Percentiles rank a stretch among this genome's conserved stretches.
These are phyloP conservation scores for Paecilomyces sp. DNA, from an alignment of 2,329 filamentous ascomycete genomes.

Conservation along the genomic window DNA sequence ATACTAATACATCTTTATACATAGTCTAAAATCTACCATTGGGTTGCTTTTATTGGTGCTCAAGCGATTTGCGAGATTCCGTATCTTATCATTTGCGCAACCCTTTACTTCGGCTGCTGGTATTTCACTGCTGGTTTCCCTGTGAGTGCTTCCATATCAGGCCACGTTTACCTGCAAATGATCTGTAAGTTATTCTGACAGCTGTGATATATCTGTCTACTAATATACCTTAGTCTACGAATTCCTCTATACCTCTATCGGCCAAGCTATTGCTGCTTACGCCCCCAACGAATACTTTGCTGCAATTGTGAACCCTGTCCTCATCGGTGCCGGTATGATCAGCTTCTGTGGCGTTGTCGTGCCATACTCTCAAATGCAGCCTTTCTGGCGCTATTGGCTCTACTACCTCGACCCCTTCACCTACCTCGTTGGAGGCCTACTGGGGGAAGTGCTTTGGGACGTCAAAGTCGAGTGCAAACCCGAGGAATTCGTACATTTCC, in stretches of 20 bases:
- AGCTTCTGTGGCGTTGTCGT: conserved; percentile 34
- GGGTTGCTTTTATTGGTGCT: conserved; percentile 52
- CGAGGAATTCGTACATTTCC: conserved; percentile 24
- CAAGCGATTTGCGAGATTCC: conserved; percentile 44
- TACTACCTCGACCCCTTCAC: conserved; percentile 40
- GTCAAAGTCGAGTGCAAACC: conserved; percentile 28
- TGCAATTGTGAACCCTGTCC: conserved; percentile 49
- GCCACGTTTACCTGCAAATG: conserved; percentile 34
- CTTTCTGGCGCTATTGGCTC: conserved; percentile 38
- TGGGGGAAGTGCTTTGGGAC: conserved; percentile 32
- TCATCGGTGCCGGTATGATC: conserved; percentile 41
- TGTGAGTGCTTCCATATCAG: conserved; percentile 20
- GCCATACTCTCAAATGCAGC: conserved; percentile 28
- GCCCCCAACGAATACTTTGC: conserved; percentile 56
- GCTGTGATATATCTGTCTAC: background rate
- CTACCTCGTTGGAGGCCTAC: conserved; percentile 34
- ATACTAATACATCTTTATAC: background rate
- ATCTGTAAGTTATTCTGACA: conserved; percentile 18
- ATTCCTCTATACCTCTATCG: conserved; percentile 37
- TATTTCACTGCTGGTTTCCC: conserved; percentile 51
- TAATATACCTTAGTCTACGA: conserved; percentile 29
- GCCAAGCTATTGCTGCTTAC: conserved; percentile 50
- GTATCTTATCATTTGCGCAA: conserved; percentile 38
- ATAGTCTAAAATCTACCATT: conserved; percentile 52
- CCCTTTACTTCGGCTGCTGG: conserved; percentile 47